phyloP scores from a whole-genome alignment of 805 yeast species.

The Candida nemodendra region DNA sequence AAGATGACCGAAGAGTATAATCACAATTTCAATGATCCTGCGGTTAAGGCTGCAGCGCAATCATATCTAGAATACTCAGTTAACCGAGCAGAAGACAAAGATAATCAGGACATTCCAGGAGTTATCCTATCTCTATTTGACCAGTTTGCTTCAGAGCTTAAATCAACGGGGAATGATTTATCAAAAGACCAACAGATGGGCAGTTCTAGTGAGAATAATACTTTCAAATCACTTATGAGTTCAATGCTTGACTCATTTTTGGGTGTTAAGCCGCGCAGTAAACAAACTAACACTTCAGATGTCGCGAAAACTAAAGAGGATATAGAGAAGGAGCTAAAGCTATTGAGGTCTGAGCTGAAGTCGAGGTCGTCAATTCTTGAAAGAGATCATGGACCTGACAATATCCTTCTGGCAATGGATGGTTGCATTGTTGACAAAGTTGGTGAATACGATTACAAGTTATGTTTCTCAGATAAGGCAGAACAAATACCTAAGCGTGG shows the following conservation, averaged over 20 bases:
- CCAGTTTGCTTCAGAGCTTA: conserved; percentile 8
- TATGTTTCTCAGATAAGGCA: conserved; percentile 56
- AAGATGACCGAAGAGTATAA: conserved; percentile 61
- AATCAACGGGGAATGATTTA: conserved; percentile 3
- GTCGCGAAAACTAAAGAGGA: conserved; percentile 10
- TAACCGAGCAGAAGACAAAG: conserved; percentile 30
- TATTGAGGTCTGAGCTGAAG: conserved; percentile 16
- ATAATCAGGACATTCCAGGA: background rate
- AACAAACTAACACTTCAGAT: conserved; percentile 7
- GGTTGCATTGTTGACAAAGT: conserved; percentile 45
- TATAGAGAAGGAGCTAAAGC: conserved; percentile 23
- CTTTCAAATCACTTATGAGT: conserved; percentile 5
- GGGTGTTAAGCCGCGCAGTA: conserved; percentile 15
- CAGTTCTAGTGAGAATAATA: conserved; percentile 1
- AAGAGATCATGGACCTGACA: conserved; percentile 56
- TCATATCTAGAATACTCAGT: conserved; percentile 49
- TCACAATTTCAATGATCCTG: conserved; percentile 82
- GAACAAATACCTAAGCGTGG: conserved; percentile 52
- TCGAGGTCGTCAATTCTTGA: conserved; percentile 9
- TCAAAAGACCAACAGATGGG: background rate
- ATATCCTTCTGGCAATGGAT: conserved; percentile 56
- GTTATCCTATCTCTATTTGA: conserved; percentile 7
- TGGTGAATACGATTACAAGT: conserved; percentile 70
- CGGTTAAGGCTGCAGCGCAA: conserved; percentile 72
- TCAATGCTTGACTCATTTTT: conserved; percentile 21